Conservation (phyloP, 306 rosid genomes). For the Heteromeles arbutifolia region DNA sequence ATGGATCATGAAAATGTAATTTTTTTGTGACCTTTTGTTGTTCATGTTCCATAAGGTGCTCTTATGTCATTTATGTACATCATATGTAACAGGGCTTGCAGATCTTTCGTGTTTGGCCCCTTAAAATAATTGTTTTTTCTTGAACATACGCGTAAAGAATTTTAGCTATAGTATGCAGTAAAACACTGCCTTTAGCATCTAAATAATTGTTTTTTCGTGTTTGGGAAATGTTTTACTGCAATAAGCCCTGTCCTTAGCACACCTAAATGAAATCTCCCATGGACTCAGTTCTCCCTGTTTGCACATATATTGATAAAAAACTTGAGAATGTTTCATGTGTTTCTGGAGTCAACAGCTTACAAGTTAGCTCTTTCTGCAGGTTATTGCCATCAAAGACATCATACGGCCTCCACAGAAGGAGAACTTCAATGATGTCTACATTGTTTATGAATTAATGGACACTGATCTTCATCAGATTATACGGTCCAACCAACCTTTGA, state of each 20-base stretch:
- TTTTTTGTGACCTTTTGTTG: slow-evolving; percentile 8
- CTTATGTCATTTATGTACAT: not conserved
- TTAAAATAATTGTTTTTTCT: not conserved
- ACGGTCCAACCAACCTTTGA: slow-evolving; percentile 73
- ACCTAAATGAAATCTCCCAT: not conserved
- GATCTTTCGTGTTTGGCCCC: not conserved
- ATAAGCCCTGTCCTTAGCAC: not conserved
- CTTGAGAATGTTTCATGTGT: not conserved
- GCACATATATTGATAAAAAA: not conserved
- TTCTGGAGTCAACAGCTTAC: slow-evolving; percentile 14
- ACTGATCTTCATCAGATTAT: slow-evolving; percentile 92
- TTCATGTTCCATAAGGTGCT: slow-evolving; percentile 3
- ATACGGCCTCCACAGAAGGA: slow-evolving; percentile 84
- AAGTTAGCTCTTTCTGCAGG: slow-evolving; percentile 38
- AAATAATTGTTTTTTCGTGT: no score
- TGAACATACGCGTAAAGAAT: not conserved
- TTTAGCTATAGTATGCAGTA: not conserved
- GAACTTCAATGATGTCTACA: slow-evolving; percentile 87
- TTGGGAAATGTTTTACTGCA: not conserved
- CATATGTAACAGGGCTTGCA: not conserved
- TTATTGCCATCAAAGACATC: slow-evolving; percentile 73
- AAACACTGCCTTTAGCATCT: no score
- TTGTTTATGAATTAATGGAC: slow-evolving; percentile 84
- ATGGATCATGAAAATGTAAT: slow-evolving; percentile 94
- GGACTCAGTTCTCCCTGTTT: not conserved